phyloP scores from a whole-genome alignment of 345 rosid genomes.

The Syzygium grande region DNA sequence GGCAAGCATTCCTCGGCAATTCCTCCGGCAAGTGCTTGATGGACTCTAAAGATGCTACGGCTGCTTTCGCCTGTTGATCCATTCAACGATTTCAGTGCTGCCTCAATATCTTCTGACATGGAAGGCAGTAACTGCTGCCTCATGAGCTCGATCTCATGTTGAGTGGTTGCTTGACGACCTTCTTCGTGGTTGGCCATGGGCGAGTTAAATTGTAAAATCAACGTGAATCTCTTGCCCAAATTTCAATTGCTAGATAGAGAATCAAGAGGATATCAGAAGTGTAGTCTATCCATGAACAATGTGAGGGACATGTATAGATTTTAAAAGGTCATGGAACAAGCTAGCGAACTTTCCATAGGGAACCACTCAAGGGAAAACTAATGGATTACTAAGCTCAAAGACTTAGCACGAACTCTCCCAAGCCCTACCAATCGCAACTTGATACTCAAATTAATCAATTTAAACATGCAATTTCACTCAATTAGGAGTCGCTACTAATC shows the following conservation, averaged over 20 bases:
- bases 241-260: background rate
- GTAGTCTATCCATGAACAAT: background rate
- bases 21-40: rapidly evolving
- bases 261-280: background rate
- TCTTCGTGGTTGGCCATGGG: rapidly evolving
- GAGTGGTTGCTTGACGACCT: rapidly evolving
- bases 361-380: too few relatives aligned
- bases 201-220: background rate
- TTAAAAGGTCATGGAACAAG: background rate
- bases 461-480: too few relatives aligned
- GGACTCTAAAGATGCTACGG: background rate
- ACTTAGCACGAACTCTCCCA: too few relatives aligned
- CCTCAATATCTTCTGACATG: rapidly evolving
- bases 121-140: background rate
- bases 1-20: rapidly evolving
- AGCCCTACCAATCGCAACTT: too few relatives aligned
- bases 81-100: rapidly evolving
- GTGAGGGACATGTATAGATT: background rate
- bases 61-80: background rate
- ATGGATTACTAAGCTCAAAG: too few relatives aligned
- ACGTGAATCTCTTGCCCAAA: background rate
- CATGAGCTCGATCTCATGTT: background rate
- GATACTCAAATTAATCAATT: too few relatives aligned
- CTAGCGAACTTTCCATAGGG: too few relatives aligned
- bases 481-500: too few relatives aligned